These are phyloP conservation scores for Vitis hybrid DNA, from an alignment of 177 flowering plant genomes.

Conservation along the genomic window DNA sequence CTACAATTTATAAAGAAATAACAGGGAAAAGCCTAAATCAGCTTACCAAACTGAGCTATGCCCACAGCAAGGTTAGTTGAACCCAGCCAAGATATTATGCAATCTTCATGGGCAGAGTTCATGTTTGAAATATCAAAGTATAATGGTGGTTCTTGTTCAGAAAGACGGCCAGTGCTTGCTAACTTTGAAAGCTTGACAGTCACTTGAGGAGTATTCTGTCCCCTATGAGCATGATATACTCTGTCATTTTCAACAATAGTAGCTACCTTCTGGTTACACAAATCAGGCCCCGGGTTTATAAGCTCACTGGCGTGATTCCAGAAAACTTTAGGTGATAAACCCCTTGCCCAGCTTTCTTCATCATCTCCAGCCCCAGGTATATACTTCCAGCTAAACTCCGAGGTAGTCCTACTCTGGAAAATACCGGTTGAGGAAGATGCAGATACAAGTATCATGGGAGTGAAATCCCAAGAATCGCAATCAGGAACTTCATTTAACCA, in stretches of 20 bases:
- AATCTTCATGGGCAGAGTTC: conserved; percentile 24
- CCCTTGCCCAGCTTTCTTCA: conserved; percentile 98
- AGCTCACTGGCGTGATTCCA: conserved; percentile 82
- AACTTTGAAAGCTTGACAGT: conserved; percentile 36
- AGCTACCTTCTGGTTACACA: conserved; percentile 78
- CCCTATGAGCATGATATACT: conserved; percentile 72
- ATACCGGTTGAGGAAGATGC: conserved; percentile 62
- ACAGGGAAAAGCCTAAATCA: not conserved
- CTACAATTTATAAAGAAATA: conserved; percentile 1
- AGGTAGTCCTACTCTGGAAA: conserved; percentile 50
- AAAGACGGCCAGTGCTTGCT: conserved; percentile 8
- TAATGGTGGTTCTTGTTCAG: conserved; percentile 22
- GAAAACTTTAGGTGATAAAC: conserved; percentile 73
- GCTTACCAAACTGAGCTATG: conserved; percentile 54
- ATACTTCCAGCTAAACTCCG: conserved; percentile 93
- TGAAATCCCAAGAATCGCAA: conserved; percentile 86
- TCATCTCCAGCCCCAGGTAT: conserved; percentile 98
- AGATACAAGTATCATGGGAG: conserved; percentile 82
- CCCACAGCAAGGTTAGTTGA: conserved; percentile 78
- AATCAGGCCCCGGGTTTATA: conserved; percentile 66
- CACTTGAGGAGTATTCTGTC: conserved; percentile 68
- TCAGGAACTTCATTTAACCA: conserved; percentile 98
- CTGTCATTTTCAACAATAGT: conserved; percentile 88
- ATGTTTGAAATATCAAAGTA: conserved; percentile 18
- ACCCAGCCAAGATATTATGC: conserved; percentile 59